A percentile compares a stretch with the other conserved stretches of the same genome.
phyloP scores from a whole-genome alignment of 2,329 filamentous ascomycete genomes.

The Coleophoma crateriformis region DNA sequence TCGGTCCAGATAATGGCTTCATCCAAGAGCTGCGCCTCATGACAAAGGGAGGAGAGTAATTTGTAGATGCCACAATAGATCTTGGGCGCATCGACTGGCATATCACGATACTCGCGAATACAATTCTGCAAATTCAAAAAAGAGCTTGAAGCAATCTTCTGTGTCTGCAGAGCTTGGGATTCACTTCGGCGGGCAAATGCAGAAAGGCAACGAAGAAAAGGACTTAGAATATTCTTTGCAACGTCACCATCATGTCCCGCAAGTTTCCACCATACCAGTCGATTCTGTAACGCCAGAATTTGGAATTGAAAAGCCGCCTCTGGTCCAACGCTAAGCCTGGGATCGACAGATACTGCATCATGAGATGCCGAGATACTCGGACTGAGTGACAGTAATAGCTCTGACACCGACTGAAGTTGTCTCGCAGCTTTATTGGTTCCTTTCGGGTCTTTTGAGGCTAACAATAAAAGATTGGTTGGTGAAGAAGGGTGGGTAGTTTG shows the following conservation, averaged over 20 bases:
- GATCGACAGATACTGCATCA: constrained; percentile 49
- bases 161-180: constrained; percentile 12
- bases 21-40: constrained; percentile 37
- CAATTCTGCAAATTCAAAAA: constrained; percentile 15
- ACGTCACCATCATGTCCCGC: constrained; percentile 53
- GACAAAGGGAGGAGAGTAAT: constrained; percentile 42
- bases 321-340: constrained; percentile 50
- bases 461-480: constrained; percentile 50
- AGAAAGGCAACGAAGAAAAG: constrained; percentile 56
- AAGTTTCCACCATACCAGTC: constrained; percentile 62
- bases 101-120: constrained; percentile 10
- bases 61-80: constrained; percentile 33
- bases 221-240: constrained; percentile 60
- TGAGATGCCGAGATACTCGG: constrained; percentile 61
- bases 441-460: constrained; percentile 32
- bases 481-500: constrained; percentile 47
- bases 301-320: constrained; percentile 57
- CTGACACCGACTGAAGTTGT: constrained; percentile 62
- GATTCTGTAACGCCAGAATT: constrained; percentile 52
- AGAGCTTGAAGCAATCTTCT: constrained; percentile 12
- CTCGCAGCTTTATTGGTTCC: constrained; percentile 53
- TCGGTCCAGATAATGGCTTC: constrained; percentile 52
- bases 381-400: constrained; percentile 58
- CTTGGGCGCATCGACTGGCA: constrained; percentile 6
- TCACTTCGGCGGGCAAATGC: constrained; percentile 50